Evolutionary conservation across 2,329 filamentous ascomycete genomes (phyloP), one percentile per base, ranked within the genome.

Genomic region (Trichoderma guizhouense): DNA sequence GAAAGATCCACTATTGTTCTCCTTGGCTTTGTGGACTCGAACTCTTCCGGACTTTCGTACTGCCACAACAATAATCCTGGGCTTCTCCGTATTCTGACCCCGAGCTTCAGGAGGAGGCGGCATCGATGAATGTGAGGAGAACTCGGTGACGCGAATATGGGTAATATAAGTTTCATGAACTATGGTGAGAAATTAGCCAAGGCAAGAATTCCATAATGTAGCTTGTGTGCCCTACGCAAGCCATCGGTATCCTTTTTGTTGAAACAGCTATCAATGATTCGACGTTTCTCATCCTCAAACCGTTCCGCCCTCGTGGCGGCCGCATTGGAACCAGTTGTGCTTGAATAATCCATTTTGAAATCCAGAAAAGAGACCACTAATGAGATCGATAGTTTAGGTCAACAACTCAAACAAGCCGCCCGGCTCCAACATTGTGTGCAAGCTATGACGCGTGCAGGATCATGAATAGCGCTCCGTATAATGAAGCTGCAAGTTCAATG

Each of bases 231-330:
- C 92, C 79, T 88, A 97, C 94, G 86, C 73, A 93, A 92, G 76
- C 95, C 95, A 83, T 97, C 93, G 55, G 89, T 87, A 79, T 98
- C 96, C 78, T 91, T 91, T 85, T 97, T 98, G 81, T 86, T 89
- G 85, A 98, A 99, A 84, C 95, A 98, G 82, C 93, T 97, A 74
- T 97, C 93, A 75, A 97, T 92, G 78, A 99, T 98, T 80, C 96
- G 90, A 81, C 90, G 88, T 86, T 98, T 97, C 86, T 99, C 96
- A 79, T 98, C 94, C 82, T 99, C 96, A 81, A 98, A 99, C 77
- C 90, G 89, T 84, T 97, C 94, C 70, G 95, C 95, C 76, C 81
- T 81, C 74, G 75, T 79, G 76, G 78, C 76, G 75, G 80, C 77
- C 71, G 79, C 76, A 75, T 77, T 78, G 71, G 78, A 78, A 76